Conservation (phyloP, 1,284 basidiomycete species). For the Ceraceosorus guamensis region DNA sequence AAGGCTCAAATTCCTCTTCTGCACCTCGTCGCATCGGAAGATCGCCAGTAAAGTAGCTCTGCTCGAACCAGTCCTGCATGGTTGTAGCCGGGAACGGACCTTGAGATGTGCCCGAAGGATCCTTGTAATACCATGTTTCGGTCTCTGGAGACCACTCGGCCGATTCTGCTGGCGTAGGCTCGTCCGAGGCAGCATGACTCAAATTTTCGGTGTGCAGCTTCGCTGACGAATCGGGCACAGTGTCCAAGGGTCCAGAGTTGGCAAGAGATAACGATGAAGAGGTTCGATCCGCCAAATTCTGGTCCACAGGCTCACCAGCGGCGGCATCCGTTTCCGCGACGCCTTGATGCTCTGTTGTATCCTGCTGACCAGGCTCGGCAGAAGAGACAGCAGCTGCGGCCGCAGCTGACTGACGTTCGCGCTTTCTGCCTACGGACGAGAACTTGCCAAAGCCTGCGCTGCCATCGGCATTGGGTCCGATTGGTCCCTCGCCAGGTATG, state of each 20-base stretch:
- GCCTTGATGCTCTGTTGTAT: too few relatives aligned
- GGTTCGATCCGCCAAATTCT: too few relatives aligned
- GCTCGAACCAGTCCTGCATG: conserved; percentile 95
- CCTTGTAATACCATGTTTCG: conserved; percentile 83
- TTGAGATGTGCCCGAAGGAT: conserved; percentile 80
- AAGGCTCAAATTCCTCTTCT: conserved; percentile 47
- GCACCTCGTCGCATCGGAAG: conserved; percentile 70
- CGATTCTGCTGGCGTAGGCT: background rate
- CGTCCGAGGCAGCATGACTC: too few relatives aligned
- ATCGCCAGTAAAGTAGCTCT: conserved; percentile 79
- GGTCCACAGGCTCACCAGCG: too few relatives aligned
- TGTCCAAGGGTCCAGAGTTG: too few relatives aligned
- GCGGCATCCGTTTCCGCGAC: too few relatives aligned
- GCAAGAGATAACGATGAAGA: too few relatives aligned
- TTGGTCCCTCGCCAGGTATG: conserved; percentile 36
- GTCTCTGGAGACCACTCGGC: conserved; percentile 53
- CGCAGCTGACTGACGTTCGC: background rate
- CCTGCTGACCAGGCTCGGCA: too few relatives aligned
- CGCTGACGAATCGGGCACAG: too few relatives aligned
- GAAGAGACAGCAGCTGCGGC: background rate
- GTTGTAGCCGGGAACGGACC: conserved; percentile 84
- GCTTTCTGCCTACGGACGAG: conserved; percentile 21
- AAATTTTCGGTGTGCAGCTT: too few relatives aligned
- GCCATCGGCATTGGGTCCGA: conserved; percentile 36
- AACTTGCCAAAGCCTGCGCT: conserved; percentile 39